A percentile compares a stretch with the other conserved stretches of the same genome.
Conservation (phyloP, 495 filamentous ascomycete species). For the Tuber magnatum region DNA sequence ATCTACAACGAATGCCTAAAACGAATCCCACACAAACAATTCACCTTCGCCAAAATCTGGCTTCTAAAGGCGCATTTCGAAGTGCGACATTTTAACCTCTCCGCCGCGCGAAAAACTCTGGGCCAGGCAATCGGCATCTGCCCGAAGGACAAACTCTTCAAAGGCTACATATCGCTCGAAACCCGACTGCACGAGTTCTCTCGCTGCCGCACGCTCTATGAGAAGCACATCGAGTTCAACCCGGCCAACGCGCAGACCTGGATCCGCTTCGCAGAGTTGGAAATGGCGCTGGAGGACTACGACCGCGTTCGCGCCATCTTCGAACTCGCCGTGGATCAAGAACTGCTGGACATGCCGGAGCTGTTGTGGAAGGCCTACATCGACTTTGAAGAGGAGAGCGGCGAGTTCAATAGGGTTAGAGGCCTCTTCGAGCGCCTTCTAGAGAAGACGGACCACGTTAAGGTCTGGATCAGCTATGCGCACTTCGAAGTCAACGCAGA, state of each 20-base stretch:
- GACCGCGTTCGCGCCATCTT: slow-evolving; percentile 85
- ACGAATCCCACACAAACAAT: slow-evolving; percentile 88
- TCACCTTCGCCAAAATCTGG: slow-evolving; percentile 97
- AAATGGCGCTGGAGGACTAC: slow-evolving; percentile 79
- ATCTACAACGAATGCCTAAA: slow-evolving; percentile 84
- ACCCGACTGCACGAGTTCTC: slow-evolving; percentile 85
- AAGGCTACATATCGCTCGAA: slow-evolving; percentile 86
- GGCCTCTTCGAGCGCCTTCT: slow-evolving; percentile 85
- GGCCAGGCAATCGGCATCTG: slow-evolving; percentile 88
- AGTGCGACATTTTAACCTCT: slow-evolving; percentile 73
- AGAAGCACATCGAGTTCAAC: slow-evolving; percentile 89
- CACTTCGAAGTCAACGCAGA: slow-evolving; percentile 90
- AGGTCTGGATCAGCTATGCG: slow-evolving; percentile 97
- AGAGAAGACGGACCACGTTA: slow-evolving; percentile 90
- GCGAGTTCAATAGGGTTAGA: slow-evolving; percentile 74
- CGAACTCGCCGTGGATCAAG: slow-evolving; percentile 78
- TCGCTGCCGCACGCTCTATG: slow-evolving; percentile 81
- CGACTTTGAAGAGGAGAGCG: slow-evolving; percentile 92
- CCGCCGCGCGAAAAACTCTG: slow-evolving; percentile 73
- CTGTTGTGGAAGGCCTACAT: slow-evolving; percentile 95
- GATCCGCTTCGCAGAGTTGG: slow-evolving; percentile 90
- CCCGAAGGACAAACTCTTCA: slow-evolving; percentile 91
- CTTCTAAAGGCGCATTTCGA: slow-evolving; percentile 89
- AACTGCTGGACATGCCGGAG: slow-evolving; percentile 92
- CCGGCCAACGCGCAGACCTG: slow-evolving; percentile 81